A percentile compares a stretch with the other conserved stretches of the same genome.
phyloP scores from a whole-genome alignment of 139 green algal genomes.

The Pseudopediastrum boryanum region DNA sequence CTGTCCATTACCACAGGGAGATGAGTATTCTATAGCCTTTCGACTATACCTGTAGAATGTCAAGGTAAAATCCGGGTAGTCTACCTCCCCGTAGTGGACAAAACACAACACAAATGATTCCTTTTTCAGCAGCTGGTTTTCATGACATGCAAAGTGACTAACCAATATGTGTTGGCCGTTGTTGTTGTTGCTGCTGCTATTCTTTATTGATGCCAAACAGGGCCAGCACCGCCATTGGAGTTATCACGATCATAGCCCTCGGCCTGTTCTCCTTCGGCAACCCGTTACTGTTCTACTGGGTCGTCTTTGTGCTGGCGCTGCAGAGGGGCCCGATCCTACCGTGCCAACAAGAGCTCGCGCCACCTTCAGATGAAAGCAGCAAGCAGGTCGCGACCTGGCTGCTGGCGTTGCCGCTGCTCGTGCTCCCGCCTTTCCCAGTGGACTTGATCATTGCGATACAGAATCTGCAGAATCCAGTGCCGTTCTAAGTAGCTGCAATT shows the following conservation, averaged over 20 bases:
- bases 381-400: conserved; percentile 37
- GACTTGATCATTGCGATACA: conserved; percentile 47
- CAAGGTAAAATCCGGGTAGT: too few relatives aligned
- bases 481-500: conserved; percentile 17
- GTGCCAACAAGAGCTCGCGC: conserved; percentile 46
- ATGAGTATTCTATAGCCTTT: too few relatives aligned
- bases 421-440: conserved; percentile 74
- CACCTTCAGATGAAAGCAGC: conserved; percentile 13
- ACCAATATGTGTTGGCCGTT: too few relatives aligned
- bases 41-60: too few relatives aligned
- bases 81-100: too few relatives aligned
- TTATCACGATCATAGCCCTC: conserved; percentile 63
- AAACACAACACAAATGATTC: too few relatives aligned
- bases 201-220: neutral
- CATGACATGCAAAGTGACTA: too few relatives aligned
- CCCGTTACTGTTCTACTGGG: conserved; percentile 78
- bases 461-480: conserved; percentile 17
- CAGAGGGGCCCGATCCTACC: conserved; percentile 76
- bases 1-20: too few relatives aligned
- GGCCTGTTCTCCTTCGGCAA: conserved; percentile 62
- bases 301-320: conserved; percentile 77
- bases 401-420: conserved; percentile 67
- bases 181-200: too few relatives aligned
- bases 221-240: conserved; percentile 48
- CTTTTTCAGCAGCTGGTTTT: too few relatives aligned